Conservation (phyloP, 768 basidiomycete genomes). For the Leccinum uliginosum region DNA sequence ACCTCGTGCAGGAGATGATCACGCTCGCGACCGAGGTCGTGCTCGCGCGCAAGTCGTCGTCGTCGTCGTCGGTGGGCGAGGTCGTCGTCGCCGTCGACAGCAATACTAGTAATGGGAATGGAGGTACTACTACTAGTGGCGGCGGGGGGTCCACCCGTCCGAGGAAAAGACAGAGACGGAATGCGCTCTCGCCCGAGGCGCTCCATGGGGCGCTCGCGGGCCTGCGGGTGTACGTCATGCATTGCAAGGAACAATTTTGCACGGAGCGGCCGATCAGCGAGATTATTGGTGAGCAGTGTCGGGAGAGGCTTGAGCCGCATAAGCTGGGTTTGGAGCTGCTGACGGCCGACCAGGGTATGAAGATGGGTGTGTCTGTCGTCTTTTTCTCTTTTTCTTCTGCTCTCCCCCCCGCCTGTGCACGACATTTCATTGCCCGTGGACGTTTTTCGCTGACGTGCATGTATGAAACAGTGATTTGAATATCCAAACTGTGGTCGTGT, state of each 20-base stretch:
- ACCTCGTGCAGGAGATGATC: constrained; percentile 71
- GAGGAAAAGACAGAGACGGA: constrained; percentile 36
- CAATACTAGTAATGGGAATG: neutral
- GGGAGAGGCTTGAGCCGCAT: constrained; percentile 52
- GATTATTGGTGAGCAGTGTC: constrained; percentile 72
- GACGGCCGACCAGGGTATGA: constrained; percentile 75
- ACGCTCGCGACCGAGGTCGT: constrained; percentile 67
- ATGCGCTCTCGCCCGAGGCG: constrained; percentile 39
- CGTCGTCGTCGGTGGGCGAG: too few relatives aligned
- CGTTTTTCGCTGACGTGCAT: neutral
- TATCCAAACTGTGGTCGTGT: neutral
- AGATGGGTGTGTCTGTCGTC: constrained; percentile 52
- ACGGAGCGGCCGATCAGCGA: constrained; percentile 52
- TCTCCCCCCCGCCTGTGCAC: neutral
- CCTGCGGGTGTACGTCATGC: constrained; percentile 72
- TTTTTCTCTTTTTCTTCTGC: neutral
- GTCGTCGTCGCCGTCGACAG: neutral
- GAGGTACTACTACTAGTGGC: too few relatives aligned
- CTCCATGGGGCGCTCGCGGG: constrained; percentile 52
- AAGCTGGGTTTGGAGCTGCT: constrained; percentile 70
- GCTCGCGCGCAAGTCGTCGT: constrained; percentile 30
- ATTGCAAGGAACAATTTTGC: constrained; percentile 76
- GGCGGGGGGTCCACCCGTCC: constrained; percentile 5
- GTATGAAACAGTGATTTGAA: constrained; percentile 34
- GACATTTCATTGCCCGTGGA: neutral